Evolutionary conservation across 805 yeast genomes (phyloP).

Genomic region (Ogataea philodendri): DNA sequence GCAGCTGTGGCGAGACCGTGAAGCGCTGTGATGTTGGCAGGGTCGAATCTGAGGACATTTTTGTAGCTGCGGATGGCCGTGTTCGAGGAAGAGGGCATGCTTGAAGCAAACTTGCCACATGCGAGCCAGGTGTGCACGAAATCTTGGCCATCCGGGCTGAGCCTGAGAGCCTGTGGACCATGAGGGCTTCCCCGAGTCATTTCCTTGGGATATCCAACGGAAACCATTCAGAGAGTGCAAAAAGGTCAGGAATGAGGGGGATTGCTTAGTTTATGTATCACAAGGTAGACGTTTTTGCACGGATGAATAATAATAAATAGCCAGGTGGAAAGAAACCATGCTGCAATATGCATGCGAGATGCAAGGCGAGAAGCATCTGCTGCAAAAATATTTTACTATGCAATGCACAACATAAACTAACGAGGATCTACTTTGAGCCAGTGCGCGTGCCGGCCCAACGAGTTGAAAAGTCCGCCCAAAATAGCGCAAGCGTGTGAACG

Average conservation of each 20-base stretch:
- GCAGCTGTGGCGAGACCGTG: slow-evolving; percentile 43
- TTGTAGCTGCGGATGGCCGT: slow-evolving; percentile 46
- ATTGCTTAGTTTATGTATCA: too few species aligned
- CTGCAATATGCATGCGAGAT: slow-evolving; percentile 9
- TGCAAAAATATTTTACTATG: slow-evolving; percentile 4
- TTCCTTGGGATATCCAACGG: too few species aligned
- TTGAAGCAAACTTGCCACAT: slow-evolving; percentile 45
- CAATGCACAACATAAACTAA: slow-evolving; percentile 9
- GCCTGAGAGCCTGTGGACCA: too few species aligned
- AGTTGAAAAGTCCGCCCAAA: too few species aligned
- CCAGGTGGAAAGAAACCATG: slow-evolving; percentile 9
- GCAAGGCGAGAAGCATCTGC: slow-evolving; percentile 2
- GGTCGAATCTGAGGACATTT: slow-evolving; percentile 41
- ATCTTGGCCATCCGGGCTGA: slow-evolving; percentile 5
- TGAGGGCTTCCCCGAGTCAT: too few species aligned
- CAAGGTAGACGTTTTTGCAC: too few species aligned
- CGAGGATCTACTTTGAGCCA: slow-evolving; percentile 8
- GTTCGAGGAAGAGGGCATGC: slow-evolving; percentile 36
- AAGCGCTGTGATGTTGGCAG: slow-evolving; percentile 40
- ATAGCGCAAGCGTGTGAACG: too few species aligned
- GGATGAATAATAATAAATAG: slow-evolving; percentile 1
- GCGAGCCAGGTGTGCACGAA: slow-evolving; percentile 40
- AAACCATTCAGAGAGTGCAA: too few species aligned
- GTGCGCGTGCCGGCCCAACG: too few species aligned
- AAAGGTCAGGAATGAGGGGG: too few species aligned